Base-by-base conservation (phyloP, 1,284 basidiomycete species). In the Ustilago trichophora region DNA sequence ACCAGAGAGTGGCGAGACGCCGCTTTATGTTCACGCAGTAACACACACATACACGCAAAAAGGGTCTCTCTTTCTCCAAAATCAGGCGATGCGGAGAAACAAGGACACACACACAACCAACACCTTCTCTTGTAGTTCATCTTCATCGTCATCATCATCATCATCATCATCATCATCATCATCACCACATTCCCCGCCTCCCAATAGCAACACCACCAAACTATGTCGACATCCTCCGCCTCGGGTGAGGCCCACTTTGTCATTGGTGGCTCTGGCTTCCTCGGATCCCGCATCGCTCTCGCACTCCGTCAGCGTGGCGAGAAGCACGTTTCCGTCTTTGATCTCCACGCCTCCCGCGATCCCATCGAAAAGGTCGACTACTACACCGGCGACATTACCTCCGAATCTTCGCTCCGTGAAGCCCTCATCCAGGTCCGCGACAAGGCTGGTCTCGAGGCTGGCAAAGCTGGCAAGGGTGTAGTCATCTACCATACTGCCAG, bases 401-500 rank as follows among this genome's bases (percentile, higher is more conserved):
- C 62, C 35, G 60, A 65, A 21, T 33, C 56, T 0, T 64, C 67
- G 12, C 46, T 70, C 11, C 56, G 67, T 6, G 21, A 70, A 11
- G 62, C 67, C 13, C 45, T 70, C 33, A 70, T 70, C 29, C 52
- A 70, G 54, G 62, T 47, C 4, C 52, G 67, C 24, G 67, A 70
- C 31, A 56, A 69, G 31, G 48, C 52, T 8, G 66, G 62, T 10
- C 49, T 72, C 34, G 55, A 79, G 22, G 51, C 55, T 6, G 60
- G 55, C 9, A 29, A 29, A 13, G 33, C 40, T 4, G 22, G 10
- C 33, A 65, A 57, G 37, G 67, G 67, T 18, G 63, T 74, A 21
- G 73, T 78, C 34, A 64, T 98, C 60, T 93, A 98, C 73, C 95
- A 98, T 82, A 98, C 94, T 9, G 95, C 94, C 16, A 96, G 94